Base-by-base conservation (phyloP, 371 early-diverging fungal species). In the Mycotypha africana region DNA sequence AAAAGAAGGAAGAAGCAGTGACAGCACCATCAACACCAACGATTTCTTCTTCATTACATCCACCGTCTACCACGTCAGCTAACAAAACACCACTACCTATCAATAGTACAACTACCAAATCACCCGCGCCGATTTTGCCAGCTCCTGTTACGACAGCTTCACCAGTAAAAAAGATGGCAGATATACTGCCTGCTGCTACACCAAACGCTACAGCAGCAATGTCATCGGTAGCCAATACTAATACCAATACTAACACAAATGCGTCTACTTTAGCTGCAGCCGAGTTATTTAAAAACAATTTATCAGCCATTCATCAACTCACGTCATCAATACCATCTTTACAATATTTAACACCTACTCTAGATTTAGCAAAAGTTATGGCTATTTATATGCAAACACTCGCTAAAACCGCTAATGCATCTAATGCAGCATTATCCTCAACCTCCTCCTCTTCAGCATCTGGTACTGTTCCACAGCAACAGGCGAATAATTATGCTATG, bases 291-390 rank as follows among this genome's bases (percentile, higher is more conserved):
- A 67, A 60, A 50, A 54, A 65, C 3, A 72, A 72, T 34, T 49
- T 72, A 24, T 58, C 61, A 5, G 63, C 73, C 10, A 43, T 72
- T 3, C 74, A 73, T 22, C 74, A 73, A 45, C 49, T 69, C 57
- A 56, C 65, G 14, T 47, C 67, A 0, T 61, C 55, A n/a, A 60
- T 69, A 33, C 67, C 70, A 5, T 55, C 58, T 21, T 28, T 69
- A 17, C 57, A 63, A 2, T 64, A 65, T 42, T 34, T 61, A 11
- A 48, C 66, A 15, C 61, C 66, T 4, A 65, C 62, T 4, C 48
- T 70, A 38, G 72, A 71, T 42, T 47, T 71, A 6, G 62, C 65
- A 24, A 60, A 56, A 14, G 50, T 67, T 1, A 51, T 71, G 50
- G 55, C 67, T 3, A 49, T 60, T 4, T 71, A 71, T 31, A 59